Conservation (phyloP, 768 basidiomycete genomes). For the Pisolithus microcarpus region DNA sequence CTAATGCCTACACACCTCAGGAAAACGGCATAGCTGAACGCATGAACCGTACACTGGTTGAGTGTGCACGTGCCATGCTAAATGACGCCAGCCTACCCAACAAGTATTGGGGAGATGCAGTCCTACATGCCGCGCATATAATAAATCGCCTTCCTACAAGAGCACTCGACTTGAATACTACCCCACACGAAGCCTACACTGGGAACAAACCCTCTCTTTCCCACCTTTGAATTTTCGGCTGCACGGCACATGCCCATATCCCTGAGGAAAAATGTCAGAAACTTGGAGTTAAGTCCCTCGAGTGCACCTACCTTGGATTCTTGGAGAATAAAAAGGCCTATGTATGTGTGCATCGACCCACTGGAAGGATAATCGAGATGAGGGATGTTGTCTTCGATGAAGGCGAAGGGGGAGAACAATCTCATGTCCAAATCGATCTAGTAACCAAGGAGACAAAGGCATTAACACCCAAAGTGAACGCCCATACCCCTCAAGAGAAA, state of each 20-base stretch:
- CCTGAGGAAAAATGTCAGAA: slow-evolving; percentile 10
- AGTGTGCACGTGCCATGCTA: slow-evolving; percentile 27
- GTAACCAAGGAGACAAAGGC: too few relatives aligned
- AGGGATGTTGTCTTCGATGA: not conserved
- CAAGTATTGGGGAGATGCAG: slow-evolving; percentile 2
- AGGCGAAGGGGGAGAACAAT: too few relatives aligned
- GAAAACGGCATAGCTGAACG: slow-evolving; percentile 40
- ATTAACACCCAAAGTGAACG: too few relatives aligned
- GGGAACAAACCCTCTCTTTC: slow-evolving; percentile 16
- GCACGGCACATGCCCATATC: slow-evolving; percentile 19
- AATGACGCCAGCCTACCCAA: not conserved
- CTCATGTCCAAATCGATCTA: too few relatives aligned
- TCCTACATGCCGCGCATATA: not conserved
- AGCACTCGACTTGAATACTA: slow-evolving; percentile 8
- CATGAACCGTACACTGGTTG: slow-evolving; percentile 28
- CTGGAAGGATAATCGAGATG: not conserved
- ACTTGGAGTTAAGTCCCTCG: not conserved
- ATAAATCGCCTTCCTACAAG: not conserved
- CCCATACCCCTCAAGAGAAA: too few relatives aligned
- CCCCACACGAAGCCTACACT: slow-evolving; percentile 19
- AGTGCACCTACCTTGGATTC: not conserved
- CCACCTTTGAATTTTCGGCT: slow-evolving; percentile 16
- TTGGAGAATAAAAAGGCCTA: not conserved
- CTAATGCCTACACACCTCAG: slow-evolving; percentile 24
- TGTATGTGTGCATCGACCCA: not conserved